A percentile compares a stretch with the other conserved stretches of the same genome.
Evolutionary conservation across 1,139 yeast genomes (phyloP).

Genomic region (Protomyces arabidopsidicola): DNA sequence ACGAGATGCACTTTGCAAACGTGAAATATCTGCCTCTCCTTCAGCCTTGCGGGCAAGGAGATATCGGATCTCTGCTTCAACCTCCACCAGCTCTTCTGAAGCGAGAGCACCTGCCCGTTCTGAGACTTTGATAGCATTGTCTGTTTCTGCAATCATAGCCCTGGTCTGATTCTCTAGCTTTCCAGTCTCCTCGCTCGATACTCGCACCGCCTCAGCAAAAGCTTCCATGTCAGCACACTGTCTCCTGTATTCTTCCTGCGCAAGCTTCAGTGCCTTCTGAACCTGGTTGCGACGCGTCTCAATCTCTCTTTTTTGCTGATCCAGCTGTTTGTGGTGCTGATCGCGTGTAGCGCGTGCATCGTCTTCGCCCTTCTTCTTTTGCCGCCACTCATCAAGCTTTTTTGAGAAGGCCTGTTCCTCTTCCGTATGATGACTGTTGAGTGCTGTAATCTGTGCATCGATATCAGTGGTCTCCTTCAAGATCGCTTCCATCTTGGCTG

Average conservation of each 20-base stretch:
- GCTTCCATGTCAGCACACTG: constrained; percentile 13
- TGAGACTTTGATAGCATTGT: constrained; percentile 4
- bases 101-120: constrained; percentile 9
- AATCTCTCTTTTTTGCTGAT: constrained; percentile 43
- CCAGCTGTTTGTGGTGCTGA: constrained; percentile 50
- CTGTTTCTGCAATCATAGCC: neutral
- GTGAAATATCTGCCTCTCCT: constrained; percentile 12
- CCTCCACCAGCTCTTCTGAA: constrained; percentile 17
- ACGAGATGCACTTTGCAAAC: constrained; percentile 5
- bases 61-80: constrained; percentile 23
- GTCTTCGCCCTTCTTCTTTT: constrained; percentile 49
- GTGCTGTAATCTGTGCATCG: constrained; percentile 43
- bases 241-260: constrained; percentile 34
- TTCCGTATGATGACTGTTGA: constrained; percentile 45
- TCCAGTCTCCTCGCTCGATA: constrained; percentile 1
- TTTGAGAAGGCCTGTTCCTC: constrained; percentile 43
- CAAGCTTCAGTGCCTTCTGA: constrained; percentile 35
- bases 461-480: constrained; percentile 46
- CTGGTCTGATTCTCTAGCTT: neutral
- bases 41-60: constrained; percentile 18
- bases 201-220: neutral
- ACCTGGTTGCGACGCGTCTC: constrained; percentile 41
- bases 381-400: constrained; percentile 46
- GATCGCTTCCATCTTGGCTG: constrained; percentile 50
- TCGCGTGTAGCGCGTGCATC: constrained; percentile 47